A percentile compares a stretch with the other conserved stretches of the same genome.
Conservation (phyloP, 2,329 filamentous ascomycete species). For the Cordyceps tenuipes region DNA sequence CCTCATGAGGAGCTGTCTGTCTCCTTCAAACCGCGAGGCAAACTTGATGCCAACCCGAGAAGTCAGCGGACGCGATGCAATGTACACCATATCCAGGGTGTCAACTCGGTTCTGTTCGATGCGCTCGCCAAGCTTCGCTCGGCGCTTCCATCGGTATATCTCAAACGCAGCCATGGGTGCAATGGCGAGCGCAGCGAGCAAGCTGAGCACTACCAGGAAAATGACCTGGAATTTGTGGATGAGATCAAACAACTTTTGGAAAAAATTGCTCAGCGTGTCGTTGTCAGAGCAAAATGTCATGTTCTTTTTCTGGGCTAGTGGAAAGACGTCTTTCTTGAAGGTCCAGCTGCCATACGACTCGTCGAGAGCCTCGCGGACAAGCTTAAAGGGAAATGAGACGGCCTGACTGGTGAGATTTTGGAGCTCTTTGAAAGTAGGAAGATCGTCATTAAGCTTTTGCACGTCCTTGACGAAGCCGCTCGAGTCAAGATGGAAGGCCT, state of each 20-base stretch:
- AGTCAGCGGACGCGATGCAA: conserved; percentile 73
- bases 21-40: conserved; percentile 54
- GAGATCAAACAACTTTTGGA: conserved; percentile 59
- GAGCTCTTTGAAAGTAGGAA: conserved; percentile 77
- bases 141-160: conserved; percentile 64
- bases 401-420: conserved; percentile 71
- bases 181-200: conserved; percentile 65
- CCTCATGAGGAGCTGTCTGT: conserved; percentile 63
- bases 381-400: conserved; percentile 71
- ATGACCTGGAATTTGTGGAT: conserved; percentile 62
- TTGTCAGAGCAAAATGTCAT: conserved; percentile 86
- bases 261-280: conserved; percentile 75
- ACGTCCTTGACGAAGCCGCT: conserved; percentile 61
- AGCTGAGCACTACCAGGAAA: conserved; percentile 66
- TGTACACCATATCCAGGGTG: conserved; percentile 80
- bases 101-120: conserved; percentile 62
- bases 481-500: conserved; percentile 59
- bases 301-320: conserved; percentile 72
- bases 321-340: conserved; percentile 72
- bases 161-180: conserved; percentile 75
- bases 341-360: conserved; percentile 62
- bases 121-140: conserved; percentile 60
- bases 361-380: conserved; percentile 67
- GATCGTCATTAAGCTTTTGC: conserved; percentile 62
- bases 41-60: conserved; percentile 63